phyloP scores from a whole-genome alignment of 2,329 filamentous ascomycete genomes.

The Acephala macrosclerotiorum region DNA sequence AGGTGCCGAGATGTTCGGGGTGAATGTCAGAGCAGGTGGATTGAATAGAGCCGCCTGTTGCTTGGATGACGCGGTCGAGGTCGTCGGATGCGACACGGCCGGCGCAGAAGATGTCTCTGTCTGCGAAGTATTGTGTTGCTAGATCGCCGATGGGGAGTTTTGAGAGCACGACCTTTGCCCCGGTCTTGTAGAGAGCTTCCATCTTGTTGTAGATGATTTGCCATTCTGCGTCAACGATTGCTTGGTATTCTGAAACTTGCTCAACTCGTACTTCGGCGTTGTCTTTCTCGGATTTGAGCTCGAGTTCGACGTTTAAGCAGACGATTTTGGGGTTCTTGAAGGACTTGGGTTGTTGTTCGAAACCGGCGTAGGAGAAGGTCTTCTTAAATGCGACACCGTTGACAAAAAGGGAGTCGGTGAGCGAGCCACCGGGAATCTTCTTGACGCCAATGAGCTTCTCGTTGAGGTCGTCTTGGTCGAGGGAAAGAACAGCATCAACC shows the following conservation, averaged over 20 bases:
- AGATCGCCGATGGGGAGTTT: constrained; percentile 97
- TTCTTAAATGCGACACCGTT: constrained; percentile 99
- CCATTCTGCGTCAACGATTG: constrained; percentile 99
- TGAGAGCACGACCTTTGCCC: constrained; percentile 95
- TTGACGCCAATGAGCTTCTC: constrained; percentile 98
- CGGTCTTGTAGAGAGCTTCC: constrained; percentile 90
- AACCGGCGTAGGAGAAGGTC: constrained; percentile 98
- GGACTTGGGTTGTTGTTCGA: constrained; percentile 97
- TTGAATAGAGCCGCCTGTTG: constrained; percentile 90
- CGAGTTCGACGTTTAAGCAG: constrained; percentile 96
- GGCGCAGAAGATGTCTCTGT: constrained; percentile 97
- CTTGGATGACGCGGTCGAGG: constrained; percentile 94
- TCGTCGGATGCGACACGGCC: constrained; percentile 91
- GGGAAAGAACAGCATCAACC: constrained; percentile 91
- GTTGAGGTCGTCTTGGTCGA: constrained; percentile 97
- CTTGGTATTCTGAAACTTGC: constrained; percentile 98
- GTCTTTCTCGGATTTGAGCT: constrained; percentile 99
- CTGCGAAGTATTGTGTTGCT: constrained; percentile 97
- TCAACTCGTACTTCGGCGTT: constrained; percentile 98
- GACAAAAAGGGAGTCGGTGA: constrained; percentile 96
- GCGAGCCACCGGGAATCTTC: constrained; percentile 94
- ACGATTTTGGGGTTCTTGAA: constrained; percentile 96
- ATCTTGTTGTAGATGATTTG: constrained; percentile 99
- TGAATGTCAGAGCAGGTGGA: constrained; percentile 97
- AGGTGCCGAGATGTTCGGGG: constrained; percentile 86